Conservation (phyloP, 1,139 yeast genomes). For the Meyerozyma carpophila region DNA sequence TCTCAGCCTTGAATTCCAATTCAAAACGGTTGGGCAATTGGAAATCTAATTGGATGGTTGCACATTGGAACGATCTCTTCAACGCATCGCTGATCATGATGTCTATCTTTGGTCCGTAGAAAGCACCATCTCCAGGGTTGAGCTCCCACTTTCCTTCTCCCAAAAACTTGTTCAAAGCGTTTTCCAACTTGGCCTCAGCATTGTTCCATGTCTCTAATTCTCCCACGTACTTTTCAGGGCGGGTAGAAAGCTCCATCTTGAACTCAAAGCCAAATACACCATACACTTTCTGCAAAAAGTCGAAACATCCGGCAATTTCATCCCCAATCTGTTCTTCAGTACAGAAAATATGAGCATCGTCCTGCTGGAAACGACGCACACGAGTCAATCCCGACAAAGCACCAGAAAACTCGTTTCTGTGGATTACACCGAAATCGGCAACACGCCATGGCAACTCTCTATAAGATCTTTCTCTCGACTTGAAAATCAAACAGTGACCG, state of each 20-base stretch:
- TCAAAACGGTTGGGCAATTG: constrained; percentile 91
- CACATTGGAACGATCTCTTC: constrained; percentile 95
- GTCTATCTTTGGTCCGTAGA: constrained; percentile 98
- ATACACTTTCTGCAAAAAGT: constrained; percentile 73
- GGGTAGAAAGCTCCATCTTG: constrained; percentile 84
- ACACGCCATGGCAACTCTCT: constrained; percentile 95
- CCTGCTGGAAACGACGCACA: constrained; percentile 97
- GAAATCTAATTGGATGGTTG: constrained; percentile 96
- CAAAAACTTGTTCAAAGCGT: constrained; percentile 58
- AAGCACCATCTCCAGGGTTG: constrained; percentile 97
- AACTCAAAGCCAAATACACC: constrained; percentile 84
- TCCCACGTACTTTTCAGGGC: constrained; percentile 92
- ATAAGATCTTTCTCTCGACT: constrained; percentile 83
- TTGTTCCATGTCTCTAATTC: constrained; percentile 79
- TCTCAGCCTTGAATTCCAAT: constrained; percentile 76
- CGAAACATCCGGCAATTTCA: constrained; percentile 77
- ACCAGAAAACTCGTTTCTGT: constrained; percentile 94
- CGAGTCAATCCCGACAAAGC: constrained; percentile 81
- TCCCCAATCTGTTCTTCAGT: constrained; percentile 77
- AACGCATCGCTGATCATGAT: constrained; percentile 87
- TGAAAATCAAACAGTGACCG: constrained; percentile 90
- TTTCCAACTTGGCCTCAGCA: constrained; percentile 76
- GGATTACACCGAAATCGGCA: constrained; percentile 93
- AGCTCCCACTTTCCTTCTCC: constrained; percentile 87
- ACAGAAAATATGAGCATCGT: constrained; percentile 97